Evolutionary conservation across 2,329 filamentous ascomycete genomes (phyloP), one percentile per base, ranked within the genome.

Genomic region (Pyricularia sp.): DNA sequence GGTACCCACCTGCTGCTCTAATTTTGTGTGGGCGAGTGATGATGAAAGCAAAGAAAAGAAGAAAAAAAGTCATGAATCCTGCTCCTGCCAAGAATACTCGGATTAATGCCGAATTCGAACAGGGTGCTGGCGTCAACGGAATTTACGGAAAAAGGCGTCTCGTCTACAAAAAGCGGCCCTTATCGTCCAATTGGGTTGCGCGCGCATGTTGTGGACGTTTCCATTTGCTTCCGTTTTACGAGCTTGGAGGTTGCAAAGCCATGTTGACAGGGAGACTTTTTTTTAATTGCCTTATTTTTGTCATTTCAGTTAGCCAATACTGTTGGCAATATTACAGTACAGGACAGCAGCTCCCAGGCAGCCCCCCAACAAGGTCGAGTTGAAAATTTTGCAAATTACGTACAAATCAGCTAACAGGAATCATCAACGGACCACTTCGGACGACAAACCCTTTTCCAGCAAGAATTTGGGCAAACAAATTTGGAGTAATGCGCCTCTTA

Each of bases 401-500:
- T 68, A 68, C 66, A 68, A 68, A 68, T 68, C 50, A 61, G 66
- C 50, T 68, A 68, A 68, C 55, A 30, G 31, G 23, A 68, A 68
- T 33, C 28, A 28, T 50, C 7, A 66, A 12, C 58, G 58, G 58
- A 26, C 23, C 58, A 61, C 58, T 61, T 61, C 58, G 63, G 63
- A 64, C 14, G 30, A 31, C 63, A 28, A n/a, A 25, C 14, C 28
- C 63, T 11, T 26, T 66, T 26, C n/a, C 6, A 23, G 11, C 17
- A 42, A 65, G 11, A 26, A 61, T 25, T 61, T 61, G n/a, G 58
- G 58, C n/a, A 25, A 59, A 12, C 23, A 25, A 28, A 23, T 26
- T 28, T 61, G n/a, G 58, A 61, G 25, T 26, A 28, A n/a, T 61
- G 58, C 23, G 58, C 58, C 25, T 25, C 58, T 28, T 61, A 28